Conservation (phyloP, 192 early-diverging fungal genomes). For the Gigaspora rosea region DNA sequence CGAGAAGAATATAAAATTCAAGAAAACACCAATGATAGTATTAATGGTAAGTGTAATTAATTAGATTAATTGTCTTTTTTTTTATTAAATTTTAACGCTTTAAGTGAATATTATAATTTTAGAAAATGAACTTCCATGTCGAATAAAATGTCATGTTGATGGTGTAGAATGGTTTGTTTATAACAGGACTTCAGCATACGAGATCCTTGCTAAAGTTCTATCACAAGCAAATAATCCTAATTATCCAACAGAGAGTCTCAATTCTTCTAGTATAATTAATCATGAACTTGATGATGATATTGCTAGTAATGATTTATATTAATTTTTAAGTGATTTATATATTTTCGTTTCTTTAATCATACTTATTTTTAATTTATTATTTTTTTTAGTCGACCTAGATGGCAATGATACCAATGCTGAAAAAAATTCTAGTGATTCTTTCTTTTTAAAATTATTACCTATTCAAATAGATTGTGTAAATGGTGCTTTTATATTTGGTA, state of each 20-base stretch:
- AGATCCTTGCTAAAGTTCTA: constrained; percentile 51
- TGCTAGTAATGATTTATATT: constrained; percentile 1
- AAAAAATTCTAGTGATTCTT: constrained; percentile 38
- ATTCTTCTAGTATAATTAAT: not conserved
- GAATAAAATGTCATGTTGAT: constrained; percentile 66
- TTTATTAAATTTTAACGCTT: not conserved
- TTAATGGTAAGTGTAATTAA: not conserved
- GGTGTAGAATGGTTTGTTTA: constrained; percentile 84
- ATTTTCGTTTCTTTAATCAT: not conserved
- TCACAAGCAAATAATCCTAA: constrained; percentile 30
- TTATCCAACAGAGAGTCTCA: constrained; percentile 8
- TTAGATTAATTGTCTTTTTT: not conserved
- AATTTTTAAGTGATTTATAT: too few species aligned
- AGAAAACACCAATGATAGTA: constrained; percentile 24
- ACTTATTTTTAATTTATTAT: not conserved
- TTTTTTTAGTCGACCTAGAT: constrained; percentile 41
- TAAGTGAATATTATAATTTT: constrained; percentile 2
- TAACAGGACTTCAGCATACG: constrained; percentile 74
- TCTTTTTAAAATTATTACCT: constrained; percentile 64
- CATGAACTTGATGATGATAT: not conserved
- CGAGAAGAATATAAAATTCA: constrained; percentile 35
- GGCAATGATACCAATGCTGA: constrained; percentile 26
- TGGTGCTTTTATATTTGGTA: constrained; percentile 73
- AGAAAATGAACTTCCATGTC: constrained; percentile 45
- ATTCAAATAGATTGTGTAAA: constrained; percentile 63